Evolutionary conservation across 1,284 basidiomycete species (phyloP), one percentile per base, ranked within the genome.

Genomic region (Megacollybia platyphylla): DNA sequence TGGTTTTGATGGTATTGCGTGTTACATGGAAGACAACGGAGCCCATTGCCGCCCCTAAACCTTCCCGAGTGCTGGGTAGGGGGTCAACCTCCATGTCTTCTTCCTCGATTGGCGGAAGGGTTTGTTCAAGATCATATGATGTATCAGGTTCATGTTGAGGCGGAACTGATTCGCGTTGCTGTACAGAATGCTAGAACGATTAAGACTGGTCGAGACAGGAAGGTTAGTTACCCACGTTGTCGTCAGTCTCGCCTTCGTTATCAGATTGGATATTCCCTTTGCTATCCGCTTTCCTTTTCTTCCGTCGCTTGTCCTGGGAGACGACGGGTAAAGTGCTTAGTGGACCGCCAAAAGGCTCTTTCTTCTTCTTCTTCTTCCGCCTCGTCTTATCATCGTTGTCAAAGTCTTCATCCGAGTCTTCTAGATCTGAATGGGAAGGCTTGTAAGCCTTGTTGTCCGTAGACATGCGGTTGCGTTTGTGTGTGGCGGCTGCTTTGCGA

Each of bases 371-470:
- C 28, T 57, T 59, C 11, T 63, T 63, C 29, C 49, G 59, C 46
- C 63, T 71, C 50, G 55, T 61, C 49, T 57, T 70, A 63, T 63
- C 76, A 41, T 73, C 76, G 28, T 73, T 74, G 8, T 68, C 67
- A 26, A 63, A 56, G 37, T 82, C 75, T 24, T 77, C 78, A 34
- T 81, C 77, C 0, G 68, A 70, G 40, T 70, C 69, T 34, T 83
- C 79, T 29, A 70, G 48, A 47, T 80, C 79, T 3, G 78, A 79
- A 44, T 55, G 54, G 0, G 73, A 59, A 13, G 85, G 86, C 42
- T 72, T 71, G 53, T 87, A 88, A 0, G 84, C 83, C 54, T 81
- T 83, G 58, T 87, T 85, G 56, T 87, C 85, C 30, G 61, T 53
- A 0, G 82, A 80, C 47, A 87, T 83, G 26, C 76, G 71, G 48